phyloP scores from a whole-genome alignment of 148 eudicot species.

The Camellia lanceoleosa region DNA sequence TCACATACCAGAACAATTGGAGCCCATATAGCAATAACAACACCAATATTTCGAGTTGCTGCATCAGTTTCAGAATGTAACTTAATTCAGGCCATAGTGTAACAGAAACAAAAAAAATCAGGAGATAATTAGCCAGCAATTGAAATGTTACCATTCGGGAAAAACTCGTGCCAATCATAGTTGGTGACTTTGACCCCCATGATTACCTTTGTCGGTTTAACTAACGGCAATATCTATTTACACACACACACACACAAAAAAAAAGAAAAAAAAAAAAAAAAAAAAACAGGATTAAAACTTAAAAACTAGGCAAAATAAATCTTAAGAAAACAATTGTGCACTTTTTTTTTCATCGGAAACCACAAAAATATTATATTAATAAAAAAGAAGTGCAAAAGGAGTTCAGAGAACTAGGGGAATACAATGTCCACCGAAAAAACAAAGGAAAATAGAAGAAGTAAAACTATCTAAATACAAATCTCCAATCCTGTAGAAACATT shows the following conservation, averaged over 20 bases:
- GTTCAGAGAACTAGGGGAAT: no score
- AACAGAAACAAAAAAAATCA: slow-evolving; percentile 2
- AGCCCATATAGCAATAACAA: slow-evolving; percentile 87
- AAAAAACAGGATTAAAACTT: slow-evolving; percentile 20
- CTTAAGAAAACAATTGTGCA: background rate
- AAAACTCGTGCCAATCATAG: slow-evolving; percentile 91
- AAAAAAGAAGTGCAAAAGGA: no score
- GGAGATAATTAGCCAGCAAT: slow-evolving; percentile 10
- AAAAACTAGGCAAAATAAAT: background rate
- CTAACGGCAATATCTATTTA: slow-evolving; percentile 70
- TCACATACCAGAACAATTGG: slow-evolving; percentile 83
- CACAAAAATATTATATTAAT: no score
- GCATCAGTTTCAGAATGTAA: slow-evolving; percentile 33
- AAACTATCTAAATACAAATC: no score
- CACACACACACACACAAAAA: background rate
- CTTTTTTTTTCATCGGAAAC: background rate
- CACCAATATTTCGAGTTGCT: slow-evolving; percentile 76
- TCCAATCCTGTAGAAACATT: no score
- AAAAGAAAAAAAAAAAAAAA: no score
- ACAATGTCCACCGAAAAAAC: no score
- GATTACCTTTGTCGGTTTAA: slow-evolving; percentile 71
- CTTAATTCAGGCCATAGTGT: slow-evolving; percentile 21
- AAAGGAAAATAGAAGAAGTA: no score
- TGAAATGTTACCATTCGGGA: slow-evolving; percentile 65
- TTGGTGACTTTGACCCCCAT: slow-evolving; percentile 57